Evolutionary conservation across 2,329 filamentous ascomycete species (phyloP), one percentile per base, ranked within the genome.

Genomic region (Pseudogymnoascus sp.): DNA sequence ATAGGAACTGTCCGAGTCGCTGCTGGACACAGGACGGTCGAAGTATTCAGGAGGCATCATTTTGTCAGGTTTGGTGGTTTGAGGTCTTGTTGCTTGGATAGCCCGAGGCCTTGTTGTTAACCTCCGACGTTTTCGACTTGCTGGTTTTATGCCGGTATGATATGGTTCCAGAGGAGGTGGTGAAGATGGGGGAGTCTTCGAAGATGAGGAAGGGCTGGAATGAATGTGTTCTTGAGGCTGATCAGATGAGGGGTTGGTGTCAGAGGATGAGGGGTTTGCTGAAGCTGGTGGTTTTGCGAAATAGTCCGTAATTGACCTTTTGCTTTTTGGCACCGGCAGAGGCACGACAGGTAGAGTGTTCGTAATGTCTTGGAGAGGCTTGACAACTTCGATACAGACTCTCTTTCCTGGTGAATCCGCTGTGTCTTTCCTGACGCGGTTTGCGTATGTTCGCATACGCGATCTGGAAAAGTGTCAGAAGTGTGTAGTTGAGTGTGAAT

Each of bases 381-480:
- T 33, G 28, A 55, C n/a, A 55, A 31, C 28, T 33, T 55, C 49
- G 16, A 7, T 21, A 5, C 12, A 33, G 49, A 18, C 28, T 33
- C n/a, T 55, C 49, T 33, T 55, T 33, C 28, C 49, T 4, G 25
- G 49, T 21, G 49, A 21, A 33, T 55, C 49, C 16, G 28, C 49
- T 33, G 28, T 33, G n/a, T 55, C 49, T 55, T 55, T 33, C 28
- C 28, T 33, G 16, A 55, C n/a, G 28, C 49, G 45, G 25, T 52
- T 52, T 52, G 25, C 49, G 49, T 55, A 55, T 55, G 28, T 55
- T 33, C 49, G 49, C 25, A 55, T 55, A 33, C 49, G 49, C 28
- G 49, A 55, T 7, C 49, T 55, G 49, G 9, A 55, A 33, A 9
- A 55, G 49, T 33, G 49, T 55, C 5, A 55, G 49, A 55, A 55